Conservation (phyloP, 2,329 filamentous ascomycete genomes). For the Colletotrichum liaoningense region DNA sequence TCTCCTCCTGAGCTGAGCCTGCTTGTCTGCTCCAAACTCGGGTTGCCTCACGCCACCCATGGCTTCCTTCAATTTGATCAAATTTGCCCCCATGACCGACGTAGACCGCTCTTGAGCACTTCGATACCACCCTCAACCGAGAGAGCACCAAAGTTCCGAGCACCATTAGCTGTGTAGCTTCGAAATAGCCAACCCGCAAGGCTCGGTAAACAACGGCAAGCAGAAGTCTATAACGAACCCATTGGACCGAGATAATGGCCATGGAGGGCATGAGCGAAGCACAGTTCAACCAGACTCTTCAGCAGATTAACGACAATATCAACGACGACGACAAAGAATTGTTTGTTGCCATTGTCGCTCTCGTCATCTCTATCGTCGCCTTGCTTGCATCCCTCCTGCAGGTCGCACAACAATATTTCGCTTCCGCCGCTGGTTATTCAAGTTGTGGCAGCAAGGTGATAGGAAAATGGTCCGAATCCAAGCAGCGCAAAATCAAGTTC, state of each 20-base stretch:
- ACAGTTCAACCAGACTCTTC: slow-evolving; percentile 15
- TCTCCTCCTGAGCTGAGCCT: not conserved
- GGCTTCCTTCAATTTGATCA: slow-evolving; percentile 4
- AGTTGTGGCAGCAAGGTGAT: slow-evolving; percentile 61
- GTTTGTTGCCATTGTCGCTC: slow-evolving; percentile 55
- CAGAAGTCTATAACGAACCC: not conserved
- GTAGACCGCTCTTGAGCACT: not conserved
- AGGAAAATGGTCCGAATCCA: slow-evolving; percentile 56
- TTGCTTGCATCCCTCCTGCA: slow-evolving; percentile 58
- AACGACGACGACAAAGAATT: slow-evolving; percentile 45
- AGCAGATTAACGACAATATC: slow-evolving; percentile 26
- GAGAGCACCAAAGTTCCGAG: not conserved
- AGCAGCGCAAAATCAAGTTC: slow-evolving; percentile 52
- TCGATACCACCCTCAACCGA: not conserved
- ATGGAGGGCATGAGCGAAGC: slow-evolving; percentile 27
- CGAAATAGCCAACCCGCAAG: not conserved
- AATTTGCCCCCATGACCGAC: not conserved
- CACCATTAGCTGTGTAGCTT: not conserved
- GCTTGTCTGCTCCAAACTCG: slow-evolving; percentile 15
- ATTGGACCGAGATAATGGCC: not conserved
- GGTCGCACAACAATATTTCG: slow-evolving; percentile 61
- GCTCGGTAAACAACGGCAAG: not conserved
- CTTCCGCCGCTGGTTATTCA: slow-evolving; percentile 61
- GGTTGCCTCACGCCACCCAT: slow-evolving; percentile 13
- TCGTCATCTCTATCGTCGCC: slow-evolving; percentile 60